These are phyloP conservation scores for Decorospora gaudefroyi DNA, from an alignment of 2,329 filamentous ascomycete species.

Conservation along the genomic window DNA sequence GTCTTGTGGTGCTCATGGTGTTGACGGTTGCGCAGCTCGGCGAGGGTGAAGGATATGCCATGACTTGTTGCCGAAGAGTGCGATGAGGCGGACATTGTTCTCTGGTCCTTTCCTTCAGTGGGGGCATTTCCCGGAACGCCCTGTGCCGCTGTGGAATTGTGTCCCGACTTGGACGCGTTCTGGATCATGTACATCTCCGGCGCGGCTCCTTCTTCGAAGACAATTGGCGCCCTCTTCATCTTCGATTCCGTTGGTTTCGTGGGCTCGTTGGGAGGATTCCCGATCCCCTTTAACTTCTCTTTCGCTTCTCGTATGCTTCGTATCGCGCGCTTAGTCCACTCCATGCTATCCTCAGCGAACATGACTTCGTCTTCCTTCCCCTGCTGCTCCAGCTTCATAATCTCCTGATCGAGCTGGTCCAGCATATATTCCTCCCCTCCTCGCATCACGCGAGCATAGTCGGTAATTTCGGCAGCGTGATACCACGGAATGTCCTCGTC, in stretches of 20 bases:
- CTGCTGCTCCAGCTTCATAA: constrained; percentile 72
- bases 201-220: constrained; percentile 55
- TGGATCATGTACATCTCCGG: constrained; percentile 59
- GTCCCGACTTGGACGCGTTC: constrained; percentile 53
- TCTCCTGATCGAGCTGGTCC: constrained; percentile 77
- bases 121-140: constrained; percentile 11
- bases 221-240: constrained; percentile 54
- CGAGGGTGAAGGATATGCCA: constrained; percentile 49
- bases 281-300: constrained; percentile 71
- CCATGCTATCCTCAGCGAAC: constrained; percentile 83
- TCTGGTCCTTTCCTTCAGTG: constrained; percentile 12
- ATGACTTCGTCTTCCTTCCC: constrained; percentile 88
- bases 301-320: constrained; percentile 73
- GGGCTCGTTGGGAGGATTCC: constrained; percentile 63
- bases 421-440: constrained; percentile 87
- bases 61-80: constrained; percentile 39
- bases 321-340: constrained; percentile 87
- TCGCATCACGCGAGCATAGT: constrained; percentile 95
- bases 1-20: constrained; percentile 52
- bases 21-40: constrained; percentile 53
- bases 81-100: constrained; percentile 39
- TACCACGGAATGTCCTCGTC: constrained; percentile 90
- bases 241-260: constrained; percentile 58
- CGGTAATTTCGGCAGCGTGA: constrained; percentile 88
- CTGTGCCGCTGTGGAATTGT: constrained; percentile 41